A percentile compares a stretch with the other conserved stretches of the same genome.
Conservation (phyloP, 805 yeast genomes). For the Metschnikowia corniflorae region DNA sequence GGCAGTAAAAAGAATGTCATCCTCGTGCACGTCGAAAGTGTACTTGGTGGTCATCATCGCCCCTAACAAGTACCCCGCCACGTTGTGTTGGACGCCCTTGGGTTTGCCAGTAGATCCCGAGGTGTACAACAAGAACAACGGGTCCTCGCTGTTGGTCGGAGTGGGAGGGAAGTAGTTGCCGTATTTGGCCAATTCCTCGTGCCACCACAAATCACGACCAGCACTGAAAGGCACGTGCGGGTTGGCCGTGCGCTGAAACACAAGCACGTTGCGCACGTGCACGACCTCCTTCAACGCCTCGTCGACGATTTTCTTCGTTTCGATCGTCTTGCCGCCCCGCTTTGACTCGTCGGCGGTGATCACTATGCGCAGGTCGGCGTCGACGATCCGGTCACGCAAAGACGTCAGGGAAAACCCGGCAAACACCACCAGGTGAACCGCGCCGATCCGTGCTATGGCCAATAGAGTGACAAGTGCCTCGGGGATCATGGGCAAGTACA, state of each 20-base stretch:
- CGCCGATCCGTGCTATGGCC: constrained; percentile 92
- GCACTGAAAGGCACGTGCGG: constrained; percentile 64
- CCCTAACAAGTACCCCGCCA: constrained; percentile 92
- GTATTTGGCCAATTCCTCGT: constrained; percentile 77
- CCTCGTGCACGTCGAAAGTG: constrained; percentile 87
- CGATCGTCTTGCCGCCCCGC: constrained; percentile 92
- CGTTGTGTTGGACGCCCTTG: constrained; percentile 93
- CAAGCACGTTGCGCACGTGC: constrained; percentile 77
- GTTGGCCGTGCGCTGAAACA: constrained; percentile 83
- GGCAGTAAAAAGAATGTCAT: constrained; percentile 89
- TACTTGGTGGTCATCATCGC: constrained; percentile 89
- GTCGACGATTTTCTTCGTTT: constrained; percentile 91
- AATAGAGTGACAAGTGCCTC: constrained; percentile 92
- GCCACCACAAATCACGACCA: constrained; percentile 95
- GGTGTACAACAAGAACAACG: constrained; percentile 90
- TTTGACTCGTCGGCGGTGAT: constrained; percentile 94
- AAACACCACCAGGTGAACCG: constrained; percentile 91
- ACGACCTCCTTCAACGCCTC: constrained; percentile 81
- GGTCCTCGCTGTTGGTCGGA: constrained; percentile 89
- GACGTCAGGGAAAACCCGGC: constrained; percentile 97
- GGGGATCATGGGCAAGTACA: constrained; percentile 96
- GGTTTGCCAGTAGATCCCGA: constrained; percentile 99
- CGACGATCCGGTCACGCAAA: constrained; percentile 82
- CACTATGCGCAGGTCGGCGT: constrained; percentile 80
- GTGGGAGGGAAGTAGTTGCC: constrained; percentile 85